Conservation (phyloP, 495 filamentous ascomycete genomes). For the Neurospora sp. region DNA sequence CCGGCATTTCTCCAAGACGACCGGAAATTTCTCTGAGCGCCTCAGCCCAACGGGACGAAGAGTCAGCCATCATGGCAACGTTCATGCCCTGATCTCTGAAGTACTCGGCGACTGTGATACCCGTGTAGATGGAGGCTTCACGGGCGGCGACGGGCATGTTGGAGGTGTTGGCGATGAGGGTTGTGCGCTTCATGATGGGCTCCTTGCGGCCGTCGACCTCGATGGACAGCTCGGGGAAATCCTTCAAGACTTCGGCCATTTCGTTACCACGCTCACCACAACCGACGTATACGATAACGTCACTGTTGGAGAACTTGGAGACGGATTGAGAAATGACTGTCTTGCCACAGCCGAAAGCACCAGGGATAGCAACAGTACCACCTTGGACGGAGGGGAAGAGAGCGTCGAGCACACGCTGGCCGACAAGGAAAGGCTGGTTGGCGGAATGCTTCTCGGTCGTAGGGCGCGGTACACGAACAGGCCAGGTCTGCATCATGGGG, state of each 20-base stretch:
- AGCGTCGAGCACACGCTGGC: slow-evolving; percentile 91
- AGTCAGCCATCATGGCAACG: slow-evolving; percentile 99
- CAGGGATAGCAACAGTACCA: slow-evolving; percentile 95
- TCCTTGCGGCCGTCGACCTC: slow-evolving; percentile 85
- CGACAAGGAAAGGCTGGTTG: slow-evolving; percentile 84
- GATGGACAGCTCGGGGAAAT: slow-evolving; percentile 95
- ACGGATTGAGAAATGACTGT: slow-evolving; percentile 97
- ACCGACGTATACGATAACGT: slow-evolving; percentile 97
- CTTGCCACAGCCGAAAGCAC: slow-evolving; percentile 98
- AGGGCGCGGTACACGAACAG: slow-evolving; percentile 92
- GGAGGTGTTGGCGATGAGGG: slow-evolving; percentile 96
- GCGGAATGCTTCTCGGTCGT: slow-evolving; percentile 82
- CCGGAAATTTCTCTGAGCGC: slow-evolving; percentile 97
- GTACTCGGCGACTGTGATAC: slow-evolving; percentile 96
- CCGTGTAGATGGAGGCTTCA: slow-evolving; percentile 98
- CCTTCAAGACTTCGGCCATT: slow-evolving; percentile 99
- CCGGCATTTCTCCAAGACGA: slow-evolving; percentile 98
- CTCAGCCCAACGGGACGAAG: slow-evolving; percentile 96
- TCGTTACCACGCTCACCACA: slow-evolving; percentile 98
- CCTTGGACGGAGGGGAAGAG: slow-evolving; percentile 97
- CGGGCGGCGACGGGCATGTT: slow-evolving; percentile 99
- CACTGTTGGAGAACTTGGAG: slow-evolving; percentile 99
- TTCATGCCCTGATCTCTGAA: slow-evolving; percentile 97
- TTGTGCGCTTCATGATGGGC: slow-evolving; percentile 99
- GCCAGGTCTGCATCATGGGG: slow-evolving; percentile 98